Base-by-base conservation (phyloP, 352 stramenopile genomes). In the Phytophthora idaei region DNA sequence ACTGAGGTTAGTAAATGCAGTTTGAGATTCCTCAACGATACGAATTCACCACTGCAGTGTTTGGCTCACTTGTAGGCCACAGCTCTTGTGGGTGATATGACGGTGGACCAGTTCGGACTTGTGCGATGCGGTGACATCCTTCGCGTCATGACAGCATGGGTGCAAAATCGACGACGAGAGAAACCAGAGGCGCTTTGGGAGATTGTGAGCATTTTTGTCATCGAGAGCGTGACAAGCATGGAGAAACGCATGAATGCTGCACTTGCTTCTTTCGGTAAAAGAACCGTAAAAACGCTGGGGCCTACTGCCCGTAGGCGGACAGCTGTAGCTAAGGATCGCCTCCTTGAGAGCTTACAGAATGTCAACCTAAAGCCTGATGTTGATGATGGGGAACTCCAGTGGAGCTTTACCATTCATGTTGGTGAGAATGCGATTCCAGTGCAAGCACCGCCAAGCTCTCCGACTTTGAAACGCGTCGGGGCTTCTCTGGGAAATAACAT, bases 51-150 rank as follows among this genome's bases (percentile, higher is more conserved):
- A 7, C 10, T 45, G 12, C 2, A 11, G 42, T 62, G 15, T n/a
- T 71, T 51, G 31, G 11, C 51, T 45, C 3, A 39, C 2, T 12
- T 44, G 7, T 58, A 90, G 83, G 77, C 80, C 15, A 34, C 79
- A 10, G 15, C 21, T 1, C 60, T 89, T 11, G 17, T 83, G 8
- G 3, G 42, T n/a, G 65, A 75, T 31, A 71, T 90, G 57, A 17
- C 61, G 21, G 44, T 56, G 5, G 77, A 86, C 34, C 64, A 81
- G 15, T 70, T 87, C 12, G 79, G 79, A n/a, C 61, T 76, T 36
- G 78, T 80, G 12, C 78, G 74, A 15, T 79, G 69, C n/a, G 73
- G 76, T 29, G 78, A 90, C 29, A 61, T 89, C 28, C 42, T 87
- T 27, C 82, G 82, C 25, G 47, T 77, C n/a, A 63, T 88, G 63